These are phyloP conservation scores for Apiotrichum akiyoshidainum DNA, from an alignment of 1,284 basidiomycete species.

Conservation along the genomic window DNA sequence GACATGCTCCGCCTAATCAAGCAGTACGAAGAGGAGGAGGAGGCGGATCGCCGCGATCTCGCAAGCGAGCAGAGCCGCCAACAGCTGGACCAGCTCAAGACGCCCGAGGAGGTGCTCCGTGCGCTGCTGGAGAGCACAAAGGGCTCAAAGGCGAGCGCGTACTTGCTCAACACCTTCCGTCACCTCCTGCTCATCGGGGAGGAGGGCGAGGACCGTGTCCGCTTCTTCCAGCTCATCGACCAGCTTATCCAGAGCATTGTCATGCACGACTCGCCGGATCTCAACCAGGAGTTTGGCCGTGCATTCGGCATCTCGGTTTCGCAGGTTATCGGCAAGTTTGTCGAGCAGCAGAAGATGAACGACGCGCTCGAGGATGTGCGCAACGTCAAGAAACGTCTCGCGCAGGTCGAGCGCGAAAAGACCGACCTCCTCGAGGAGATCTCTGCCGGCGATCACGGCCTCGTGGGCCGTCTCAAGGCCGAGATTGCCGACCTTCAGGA, in stretches of 20 bases:
- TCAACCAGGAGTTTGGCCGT: conserved; percentile 70
- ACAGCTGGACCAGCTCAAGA: conserved; percentile 68
- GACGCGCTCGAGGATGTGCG: conserved; percentile 73
- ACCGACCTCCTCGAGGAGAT: conserved; percentile 71
- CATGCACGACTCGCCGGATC: conserved; percentile 72
- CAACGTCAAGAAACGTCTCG: conserved; percentile 63
- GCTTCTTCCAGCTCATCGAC: conserved; percentile 91
- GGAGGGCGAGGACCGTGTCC: conserved; percentile 75
- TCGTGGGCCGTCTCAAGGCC: conserved; percentile 75
- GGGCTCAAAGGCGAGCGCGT: conserved; percentile 74
- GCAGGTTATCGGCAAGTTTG: conserved; percentile 82
- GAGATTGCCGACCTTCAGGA: conserved; percentile 73
- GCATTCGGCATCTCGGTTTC: conserved; percentile 87
- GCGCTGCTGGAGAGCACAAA: conserved; percentile 71
- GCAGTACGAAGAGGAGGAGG: conserved; percentile 64
- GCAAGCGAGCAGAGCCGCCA: conserved; percentile 72
- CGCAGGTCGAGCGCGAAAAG: conserved; percentile 44
- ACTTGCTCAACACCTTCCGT: conserved; percentile 88
- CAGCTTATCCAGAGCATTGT: conserved; percentile 90
- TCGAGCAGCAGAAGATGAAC: conserved; percentile 83
- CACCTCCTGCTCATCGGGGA: conserved; percentile 86
- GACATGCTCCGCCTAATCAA: conserved; percentile 67
- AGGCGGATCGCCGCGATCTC: conserved; percentile 74
- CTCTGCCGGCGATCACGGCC: conserved; percentile 72
- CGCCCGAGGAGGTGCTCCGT: conserved; percentile 82